Base-by-base conservation (phyloP, 179 eudicot species). In the Spergularia azorica region DNA sequence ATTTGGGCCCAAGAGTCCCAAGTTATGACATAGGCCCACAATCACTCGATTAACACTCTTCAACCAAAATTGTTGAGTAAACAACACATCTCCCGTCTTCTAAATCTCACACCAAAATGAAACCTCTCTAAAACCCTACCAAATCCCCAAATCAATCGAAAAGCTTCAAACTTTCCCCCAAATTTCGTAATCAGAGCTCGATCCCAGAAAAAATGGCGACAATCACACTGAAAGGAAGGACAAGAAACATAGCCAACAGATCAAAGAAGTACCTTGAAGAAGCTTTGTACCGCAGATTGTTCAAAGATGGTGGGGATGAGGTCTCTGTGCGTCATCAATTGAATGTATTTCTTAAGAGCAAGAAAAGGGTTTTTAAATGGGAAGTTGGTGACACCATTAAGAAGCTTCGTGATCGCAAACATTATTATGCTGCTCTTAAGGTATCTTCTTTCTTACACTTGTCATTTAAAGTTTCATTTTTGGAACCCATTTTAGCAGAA, bases 351-450 rank as follows among this genome's bases (percentile, higher is more conserved):
- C 69, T 95, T 38, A 88, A 87, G 73, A 80, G 86, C 39, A 83
- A 68, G 20, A 93, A 95, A 54, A 75, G 82, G 70, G 98, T 83
- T 69, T 93, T 73, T 75, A 95, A 95, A 85, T 95, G 99, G 99
- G 99, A 95, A 77, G 99, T 95, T 63, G 97, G 92, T 3, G 85
- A 86, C 58, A 75, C 97, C 3, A 87, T 95, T 67, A 95, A 88
- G 87, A 77, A 87, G 73, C 94, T 95, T 64, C 91, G 99, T n/a
- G 68, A 79, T 67, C 95, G 95, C 63, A 89, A 85, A 57, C 94
- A 88, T 2, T 90, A 87, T 65, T 82, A n/a, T 77, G 90, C 99
- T 67, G 99, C 98, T 69, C 85, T 93, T 72, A 93, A 89, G 99
- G 99, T 95, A 5, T 48, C 26, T 17, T 50, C 70, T 17, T 3